These are phyloP conservation scores for Nicotiana paniculata DNA, from an alignment of 257 asterid species.

Conservation along the genomic window DNA sequence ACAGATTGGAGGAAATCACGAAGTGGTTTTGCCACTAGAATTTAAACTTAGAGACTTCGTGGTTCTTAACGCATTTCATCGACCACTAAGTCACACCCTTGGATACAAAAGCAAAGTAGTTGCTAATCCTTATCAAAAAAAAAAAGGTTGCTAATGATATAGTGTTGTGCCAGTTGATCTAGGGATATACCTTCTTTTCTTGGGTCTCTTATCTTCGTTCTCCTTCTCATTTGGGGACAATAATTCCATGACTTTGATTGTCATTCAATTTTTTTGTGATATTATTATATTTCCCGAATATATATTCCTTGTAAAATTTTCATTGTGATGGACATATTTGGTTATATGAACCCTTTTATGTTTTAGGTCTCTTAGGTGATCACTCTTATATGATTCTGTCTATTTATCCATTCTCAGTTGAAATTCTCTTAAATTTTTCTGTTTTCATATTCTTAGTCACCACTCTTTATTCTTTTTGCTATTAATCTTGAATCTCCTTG, in stretches of 20 bases:
- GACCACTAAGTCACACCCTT: no score
- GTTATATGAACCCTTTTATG: background rate
- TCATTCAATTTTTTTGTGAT: background rate
- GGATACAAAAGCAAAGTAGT: background rate
- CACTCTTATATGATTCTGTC: background rate
- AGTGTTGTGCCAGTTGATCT: background rate
- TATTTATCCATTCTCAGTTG: background rate
- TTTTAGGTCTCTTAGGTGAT: background rate
- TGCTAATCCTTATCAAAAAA: background rate
- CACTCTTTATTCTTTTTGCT: background rate
- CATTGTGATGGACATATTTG: background rate
- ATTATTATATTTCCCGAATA: background rate
- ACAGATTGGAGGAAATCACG: no score
- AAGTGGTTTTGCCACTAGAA: no score
- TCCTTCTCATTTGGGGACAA: background rate
- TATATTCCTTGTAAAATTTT: background rate
- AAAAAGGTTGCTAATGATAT: background rate
- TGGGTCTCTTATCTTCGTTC: background rate
- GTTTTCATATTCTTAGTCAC: background rate
- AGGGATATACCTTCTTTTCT: background rate
- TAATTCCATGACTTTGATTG: background rate
- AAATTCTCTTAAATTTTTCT: background rate
- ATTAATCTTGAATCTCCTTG: background rate
- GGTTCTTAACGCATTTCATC: no score
- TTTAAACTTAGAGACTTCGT: no score